Evolutionary conservation across 768 basidiomycete genomes (phyloP).

Genomic region (Fomitopsis serialis): DNA sequence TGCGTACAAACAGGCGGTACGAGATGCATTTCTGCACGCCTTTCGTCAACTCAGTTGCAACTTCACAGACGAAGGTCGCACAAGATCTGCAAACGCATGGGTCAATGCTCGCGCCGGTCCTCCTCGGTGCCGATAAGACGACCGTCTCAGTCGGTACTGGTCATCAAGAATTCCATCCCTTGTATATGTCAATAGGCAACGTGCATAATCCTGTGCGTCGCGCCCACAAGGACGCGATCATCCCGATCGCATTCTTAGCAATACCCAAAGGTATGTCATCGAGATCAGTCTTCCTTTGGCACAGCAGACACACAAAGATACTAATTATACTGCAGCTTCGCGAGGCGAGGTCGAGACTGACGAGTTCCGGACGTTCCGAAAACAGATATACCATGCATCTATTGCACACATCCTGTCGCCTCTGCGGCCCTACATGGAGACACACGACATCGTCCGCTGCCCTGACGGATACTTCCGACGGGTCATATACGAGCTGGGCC

Average conservation of each 20-base stretch:
- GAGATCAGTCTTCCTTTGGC: too few relatives aligned
- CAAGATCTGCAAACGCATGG: constrained; percentile 8
- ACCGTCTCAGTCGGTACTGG: constrained; percentile 21
- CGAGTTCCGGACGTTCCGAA: constrained; percentile 8
- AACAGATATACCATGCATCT: constrained; percentile 8
- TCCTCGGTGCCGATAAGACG: constrained; percentile 22
- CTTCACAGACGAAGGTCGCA: too few relatives aligned
- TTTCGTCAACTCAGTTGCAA: too few relatives aligned
- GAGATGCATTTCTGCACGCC: too few relatives aligned
- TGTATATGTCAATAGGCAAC: constrained; percentile 22
- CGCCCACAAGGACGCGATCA: constrained; percentile 15
- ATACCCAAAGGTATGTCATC: constrained; percentile 29
- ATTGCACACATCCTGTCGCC: constrained; percentile 6
- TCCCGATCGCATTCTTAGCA: constrained; percentile 18
- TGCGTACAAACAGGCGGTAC: constrained; percentile 27
- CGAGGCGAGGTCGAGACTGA: neutral
- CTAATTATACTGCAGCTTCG: neutral
- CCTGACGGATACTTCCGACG: constrained; percentile 23
- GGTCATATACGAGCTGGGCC: constrained; percentile 22
- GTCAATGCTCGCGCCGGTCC: constrained; percentile 17
- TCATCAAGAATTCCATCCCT: constrained; percentile 21
- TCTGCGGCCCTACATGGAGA: constrained; percentile 10
- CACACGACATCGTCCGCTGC: constrained; percentile 10
- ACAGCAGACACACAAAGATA: too few relatives aligned
- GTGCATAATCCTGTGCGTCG: constrained; percentile 16